Base-by-base conservation (phyloP, 2,329 filamentous ascomycete genomes). In the Verticillium nonalfalfae region DNA sequence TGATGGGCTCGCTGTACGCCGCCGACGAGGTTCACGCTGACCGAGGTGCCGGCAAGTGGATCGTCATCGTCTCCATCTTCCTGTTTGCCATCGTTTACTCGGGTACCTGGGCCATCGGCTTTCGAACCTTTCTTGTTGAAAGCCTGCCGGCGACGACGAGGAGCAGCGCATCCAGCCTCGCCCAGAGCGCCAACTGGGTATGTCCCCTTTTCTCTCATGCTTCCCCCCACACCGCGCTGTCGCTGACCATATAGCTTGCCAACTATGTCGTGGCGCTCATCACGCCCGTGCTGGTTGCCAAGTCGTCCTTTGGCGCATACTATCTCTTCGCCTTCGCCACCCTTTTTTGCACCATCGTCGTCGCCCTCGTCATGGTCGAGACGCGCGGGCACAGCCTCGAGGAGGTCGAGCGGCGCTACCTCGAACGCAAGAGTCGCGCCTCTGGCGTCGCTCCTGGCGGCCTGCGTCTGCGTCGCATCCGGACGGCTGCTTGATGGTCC, bases 101-200 rank as follows among this genome's bases (percentile, higher is more conserved):
- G 18, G 72, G 70, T 0, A 79, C 81, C 0, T 87, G 84, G 82
- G 83, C 75, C 0, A 80, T 88, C 14, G 76, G 45, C 7, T 52
- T 52, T 18, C 45, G 45, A 7, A 79, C 85, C 0, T 86, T 82
- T 64, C 73, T 79, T 0, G 77, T 81, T 0, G 85, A 87, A 68
- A 85, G 84, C 54, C 79, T 85, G 66, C 83, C 84, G 0, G 75
- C 79, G 26, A 72, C 74, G 10, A 86, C 83, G 0, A 75, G 85
- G 2, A 83, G 81, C 1, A 80, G 79, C 14, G 83, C 83, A 1
- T 83, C 80, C 0, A 80, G 78, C 56, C 69, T 86, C 34, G 83
- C 81, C 1, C 79, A 85, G 61, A 79, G 81, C 3, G 75, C 78
- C 15, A 84, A 84, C 57, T 85, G 82, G 76, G 75, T 78, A 56